Evolutionary conservation across 768 basidiomycete genomes (phyloP).

Genomic region (Crucibulum laeve): DNA sequence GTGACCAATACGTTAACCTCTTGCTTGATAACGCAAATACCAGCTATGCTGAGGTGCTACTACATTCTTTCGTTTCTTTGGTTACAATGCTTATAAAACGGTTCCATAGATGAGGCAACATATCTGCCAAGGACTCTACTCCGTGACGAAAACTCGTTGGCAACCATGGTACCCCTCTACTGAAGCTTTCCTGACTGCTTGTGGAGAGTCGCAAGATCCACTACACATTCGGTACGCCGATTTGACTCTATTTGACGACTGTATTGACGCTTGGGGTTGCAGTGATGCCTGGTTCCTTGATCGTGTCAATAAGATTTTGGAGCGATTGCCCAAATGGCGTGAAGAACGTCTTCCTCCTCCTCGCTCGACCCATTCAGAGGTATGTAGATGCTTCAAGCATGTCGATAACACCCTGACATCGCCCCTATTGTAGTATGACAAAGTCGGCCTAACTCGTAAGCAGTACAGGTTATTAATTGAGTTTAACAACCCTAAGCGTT

Average conservation of each 20-base stretch:
- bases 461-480: constrained; percentile 5
- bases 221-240: constrained; percentile 50
- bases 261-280: too few relatives aligned
- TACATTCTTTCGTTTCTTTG: constrained; percentile 2
- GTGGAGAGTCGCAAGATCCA: constrained; percentile 47
- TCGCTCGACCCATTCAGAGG: constrained; percentile 78
- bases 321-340: constrained; percentile 64
- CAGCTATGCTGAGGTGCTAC: constrained; percentile 74
- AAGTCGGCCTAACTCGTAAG: constrained; percentile 80
- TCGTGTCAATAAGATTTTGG: constrained; percentile 52
- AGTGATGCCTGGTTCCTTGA: constrained; percentile 55
- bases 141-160: constrained; percentile 61
- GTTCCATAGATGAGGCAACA: constrained; percentile 56
- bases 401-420: constrained; percentile 1
- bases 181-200: constrained; percentile 51
- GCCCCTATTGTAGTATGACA: constrained; percentile 63
- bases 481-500: constrained; percentile 9
- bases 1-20: constrained; percentile 65
- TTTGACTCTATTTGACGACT: background rate
- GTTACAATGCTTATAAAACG: constrained; percentile 1
- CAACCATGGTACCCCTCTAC: constrained; percentile 59
- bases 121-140: constrained; percentile 62
- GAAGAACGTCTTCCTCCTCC: constrained; percentile 80
- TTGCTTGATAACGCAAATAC: constrained; percentile 77
- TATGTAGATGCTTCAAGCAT: constrained; percentile 15